Conservation (phyloP, 2,329 filamentous ascomycete genomes). For the Ascochyta fabae region DNA sequence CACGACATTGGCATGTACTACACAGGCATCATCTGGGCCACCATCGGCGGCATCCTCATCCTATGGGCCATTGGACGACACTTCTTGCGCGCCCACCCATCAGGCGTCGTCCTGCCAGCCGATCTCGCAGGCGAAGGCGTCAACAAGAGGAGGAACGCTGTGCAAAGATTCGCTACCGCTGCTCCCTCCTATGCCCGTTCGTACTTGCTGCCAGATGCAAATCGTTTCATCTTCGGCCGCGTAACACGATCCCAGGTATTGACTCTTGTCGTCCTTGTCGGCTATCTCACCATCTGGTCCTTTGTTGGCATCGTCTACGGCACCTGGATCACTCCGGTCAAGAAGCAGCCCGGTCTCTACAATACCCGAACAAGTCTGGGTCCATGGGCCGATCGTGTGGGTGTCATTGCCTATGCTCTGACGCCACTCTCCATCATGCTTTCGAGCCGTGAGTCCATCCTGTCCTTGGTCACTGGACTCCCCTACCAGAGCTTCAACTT, state of each 20-base stretch:
- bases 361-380: slow-evolving; percentile 72
- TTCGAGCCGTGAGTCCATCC: slow-evolving; percentile 71
- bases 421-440: slow-evolving; percentile 74
- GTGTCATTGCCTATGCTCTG: slow-evolving; percentile 74
- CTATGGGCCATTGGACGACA: slow-evolving; percentile 51
- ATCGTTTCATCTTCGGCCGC: slow-evolving; percentile 66
- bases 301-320: slow-evolving; percentile 72
- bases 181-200: slow-evolving; percentile 54
- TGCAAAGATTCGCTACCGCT: slow-evolving; percentile 43
- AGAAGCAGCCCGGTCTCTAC: slow-evolving; percentile 58
- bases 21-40: slow-evolving; percentile 63
- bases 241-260: slow-evolving; percentile 72
- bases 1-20: slow-evolving; percentile 64
- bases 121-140: slow-evolving; percentile 29
- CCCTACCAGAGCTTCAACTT: slow-evolving; percentile 72
- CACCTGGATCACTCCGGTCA: slow-evolving; percentile 73
- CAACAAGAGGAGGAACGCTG: slow-evolving; percentile 27
- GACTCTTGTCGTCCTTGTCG: slow-evolving; percentile 63
- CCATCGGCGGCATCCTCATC: slow-evolving; percentile 57
- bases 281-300: slow-evolving; percentile 69
- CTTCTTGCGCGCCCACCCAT: slow-evolving; percentile 34
- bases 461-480: slow-evolving; percentile 73
- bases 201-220: slow-evolving; percentile 67
- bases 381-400: slow-evolving; percentile 72
- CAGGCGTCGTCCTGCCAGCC: slow-evolving; percentile 33